Evolutionary conservation across 148 eudicot species (phyloP).

Genomic region (Rhododendron ovatum): DNA sequence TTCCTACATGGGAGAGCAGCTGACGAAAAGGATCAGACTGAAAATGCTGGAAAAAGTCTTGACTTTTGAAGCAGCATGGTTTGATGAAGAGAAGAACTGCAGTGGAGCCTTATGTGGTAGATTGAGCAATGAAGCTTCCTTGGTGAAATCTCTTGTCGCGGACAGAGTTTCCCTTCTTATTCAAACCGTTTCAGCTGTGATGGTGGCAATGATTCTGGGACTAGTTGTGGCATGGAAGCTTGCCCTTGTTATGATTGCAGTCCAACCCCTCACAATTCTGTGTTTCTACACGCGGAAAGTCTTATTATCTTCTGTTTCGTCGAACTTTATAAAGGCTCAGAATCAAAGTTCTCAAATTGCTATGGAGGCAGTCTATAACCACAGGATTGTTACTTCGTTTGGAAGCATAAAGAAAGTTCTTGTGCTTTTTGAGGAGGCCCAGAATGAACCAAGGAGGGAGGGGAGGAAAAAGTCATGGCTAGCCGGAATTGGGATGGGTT

Average conservation of each 20-base stretch:
- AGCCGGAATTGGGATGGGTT: conserved; percentile 82
- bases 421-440: conserved; percentile 70
- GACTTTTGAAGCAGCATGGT: conserved; percentile 83
- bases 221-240: conserved; percentile 82
- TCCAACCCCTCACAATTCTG: conserved; percentile 79
- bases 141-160: conserved; percentile 81
- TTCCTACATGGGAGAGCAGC: conserved; percentile 74
- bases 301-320: conserved; percentile 53
- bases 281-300: conserved; percentile 84
- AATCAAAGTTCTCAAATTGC: conserved; percentile 78
- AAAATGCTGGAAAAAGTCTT: conserved; percentile 69
- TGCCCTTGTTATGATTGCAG: conserved; percentile 86
- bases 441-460: conserved; percentile 72
- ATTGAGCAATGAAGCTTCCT: conserved; percentile 67
- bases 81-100: conserved; percentile 76
- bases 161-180: conserved; percentile 70
- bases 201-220: conserved; percentile 74
- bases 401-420: conserved; percentile 59
- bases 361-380: conserved; percentile 83
- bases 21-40: conserved; percentile 67
- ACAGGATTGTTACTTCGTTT: conserved; percentile 76
- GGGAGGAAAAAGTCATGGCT: conserved; percentile 74
- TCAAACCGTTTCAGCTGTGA: conserved; percentile 69
- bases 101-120: conserved; percentile 71
- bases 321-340: conserved; percentile 62